Evolutionary conservation across 306 rosid species (phyloP), one percentile per base, ranked within the genome.

Genomic region (Ormosia emarginata): DNA sequence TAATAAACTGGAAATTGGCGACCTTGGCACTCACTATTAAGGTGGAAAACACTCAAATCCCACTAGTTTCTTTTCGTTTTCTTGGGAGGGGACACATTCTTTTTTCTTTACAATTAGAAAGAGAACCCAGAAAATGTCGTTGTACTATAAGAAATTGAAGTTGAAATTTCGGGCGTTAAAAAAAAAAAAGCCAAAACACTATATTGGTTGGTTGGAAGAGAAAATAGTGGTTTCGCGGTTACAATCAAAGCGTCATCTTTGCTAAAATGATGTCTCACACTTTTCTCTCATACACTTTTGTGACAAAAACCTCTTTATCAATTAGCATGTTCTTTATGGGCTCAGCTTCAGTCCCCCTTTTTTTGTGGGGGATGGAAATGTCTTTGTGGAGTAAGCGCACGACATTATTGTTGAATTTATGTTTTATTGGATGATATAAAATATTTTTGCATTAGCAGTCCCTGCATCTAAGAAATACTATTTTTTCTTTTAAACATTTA

Each of bases 221-320:
- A 24, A 18, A 34, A 33, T 1, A 67, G 74, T 11, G 36, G 74
- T 82, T 82, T 53, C n/a, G 12, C 36, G 32, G 67, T 66, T 41
- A 37, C 73, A 39, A 82, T 82, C 74, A 69, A 63, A 8, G 46
- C 18, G 33, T 82, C 44, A 30, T 24, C 64, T 61, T 69, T 82
- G 67, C 29, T 39, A n/a, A 55, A 8, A 49, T 49, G 71, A 72
- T 37, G 75, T 15, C 64, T 69, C 41, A 1, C 52, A 1, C 52
- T 30, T 61, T 46, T 59, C 66, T 69, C 52, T 32, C 43, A 24
- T 69, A 39, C 59, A 49, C 52, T 82, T 59, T 49, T 37, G 63
- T 37, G 55, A 30, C 55, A 13, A 37, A 59, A 50, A 15, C 18
- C 40, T 10, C 47, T 29, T 67, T 61, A 36, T 41, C 17, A n/a